Evolutionary conservation across 305 asterid species (phyloP).

Genomic region (Fraxinus xanthoxyloides): DNA sequence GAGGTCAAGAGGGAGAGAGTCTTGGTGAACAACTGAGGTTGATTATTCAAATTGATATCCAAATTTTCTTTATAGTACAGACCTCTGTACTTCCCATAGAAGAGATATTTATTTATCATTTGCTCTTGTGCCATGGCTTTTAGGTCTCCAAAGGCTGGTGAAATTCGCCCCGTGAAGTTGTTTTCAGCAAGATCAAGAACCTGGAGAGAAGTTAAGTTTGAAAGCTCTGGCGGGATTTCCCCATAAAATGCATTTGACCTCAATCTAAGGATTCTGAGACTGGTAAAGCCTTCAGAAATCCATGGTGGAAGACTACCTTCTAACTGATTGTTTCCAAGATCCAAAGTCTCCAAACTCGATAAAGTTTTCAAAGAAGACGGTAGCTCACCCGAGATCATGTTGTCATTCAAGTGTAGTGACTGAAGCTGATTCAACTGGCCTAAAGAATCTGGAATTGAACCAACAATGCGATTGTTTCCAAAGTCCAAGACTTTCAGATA

Average conservation of each 20-base stretch:
- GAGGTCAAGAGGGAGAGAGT: slow-evolving; percentile 54
- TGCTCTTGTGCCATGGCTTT: slow-evolving; percentile 42
- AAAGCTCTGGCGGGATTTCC: slow-evolving; percentile 25
- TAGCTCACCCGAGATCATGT: slow-evolving; percentile 37
- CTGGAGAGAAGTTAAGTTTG: slow-evolving; percentile 43
- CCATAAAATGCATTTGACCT: slow-evolving; percentile 42
- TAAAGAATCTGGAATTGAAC: slow-evolving; percentile 42
- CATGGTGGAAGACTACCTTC: slow-evolving; percentile 38
- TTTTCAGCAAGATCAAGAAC: slow-evolving; percentile 57
- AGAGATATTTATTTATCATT: slow-evolving; percentile 28
- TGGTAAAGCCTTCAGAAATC: slow-evolving; percentile 33
- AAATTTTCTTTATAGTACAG: slow-evolving; percentile 44
- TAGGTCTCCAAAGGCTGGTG: slow-evolving; percentile 40
- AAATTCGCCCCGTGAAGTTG: slow-evolving; percentile 37
- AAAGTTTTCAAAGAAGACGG: slow-evolving; percentile 42
- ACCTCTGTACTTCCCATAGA: slow-evolving; percentile 49
- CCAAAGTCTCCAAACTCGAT: slow-evolving; percentile 49
- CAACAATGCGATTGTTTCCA: slow-evolving; percentile 36
- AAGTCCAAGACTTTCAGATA: slow-evolving; percentile 44
- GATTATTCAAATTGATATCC: slow-evolving; percentile 42
- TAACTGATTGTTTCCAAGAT: slow-evolving; percentile 40
- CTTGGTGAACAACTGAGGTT: slow-evolving; percentile 41
- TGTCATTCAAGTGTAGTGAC: slow-evolving; percentile 42
- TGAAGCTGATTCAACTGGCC: slow-evolving; percentile 41
- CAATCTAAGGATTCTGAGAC: slow-evolving; percentile 42